phyloP scores from a whole-genome alignment of 331 rosid genomes.

The Prunus yedoensis region DNA sequence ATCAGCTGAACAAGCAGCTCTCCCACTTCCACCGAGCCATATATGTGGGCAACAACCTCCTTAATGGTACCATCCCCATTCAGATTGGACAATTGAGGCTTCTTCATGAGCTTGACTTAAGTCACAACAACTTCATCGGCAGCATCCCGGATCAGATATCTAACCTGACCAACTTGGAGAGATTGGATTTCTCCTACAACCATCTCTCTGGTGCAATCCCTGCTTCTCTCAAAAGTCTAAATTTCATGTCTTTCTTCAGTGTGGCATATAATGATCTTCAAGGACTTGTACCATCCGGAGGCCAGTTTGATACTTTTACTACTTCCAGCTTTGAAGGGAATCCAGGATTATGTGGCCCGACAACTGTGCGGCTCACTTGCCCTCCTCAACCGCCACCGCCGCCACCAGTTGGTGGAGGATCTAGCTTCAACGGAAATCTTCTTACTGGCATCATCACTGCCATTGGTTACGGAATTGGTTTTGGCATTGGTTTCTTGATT shows the following conservation, averaged over 20 bases:
- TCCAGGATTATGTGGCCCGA: conserved; percentile 30
- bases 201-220: conserved; percentile 72
- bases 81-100: conserved; percentile 65
- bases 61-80: conserved; percentile 57
- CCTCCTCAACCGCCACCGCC: no score
- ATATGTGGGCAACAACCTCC: conserved; percentile 53
- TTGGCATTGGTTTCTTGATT: conserved; percentile 1
- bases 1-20: conserved; percentile 71
- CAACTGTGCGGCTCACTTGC: background rate
- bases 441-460: conserved; percentile 40
- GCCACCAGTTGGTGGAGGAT: background rate
- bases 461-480: conserved; percentile 33
- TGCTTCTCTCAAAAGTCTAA: conserved; percentile 50
- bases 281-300: no score
- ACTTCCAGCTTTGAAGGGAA: no score
- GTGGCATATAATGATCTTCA: conserved; percentile 61
- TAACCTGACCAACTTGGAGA: conserved; percentile 63
- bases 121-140: conserved; percentile 64
- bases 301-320: no score
- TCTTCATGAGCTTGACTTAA: conserved; percentile 58
- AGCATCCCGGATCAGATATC: conserved; percentile 63
- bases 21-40: conserved; percentile 67
- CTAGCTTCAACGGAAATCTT: conserved; percentile 33
- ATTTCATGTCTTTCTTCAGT: conserved; percentile 74
- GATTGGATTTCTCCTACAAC: conserved; percentile 64